Evolutionary conservation across 2,329 filamentous ascomycete species (phyloP), one percentile per base, ranked within the genome.

Genomic region (Chalara sp.): DNA sequence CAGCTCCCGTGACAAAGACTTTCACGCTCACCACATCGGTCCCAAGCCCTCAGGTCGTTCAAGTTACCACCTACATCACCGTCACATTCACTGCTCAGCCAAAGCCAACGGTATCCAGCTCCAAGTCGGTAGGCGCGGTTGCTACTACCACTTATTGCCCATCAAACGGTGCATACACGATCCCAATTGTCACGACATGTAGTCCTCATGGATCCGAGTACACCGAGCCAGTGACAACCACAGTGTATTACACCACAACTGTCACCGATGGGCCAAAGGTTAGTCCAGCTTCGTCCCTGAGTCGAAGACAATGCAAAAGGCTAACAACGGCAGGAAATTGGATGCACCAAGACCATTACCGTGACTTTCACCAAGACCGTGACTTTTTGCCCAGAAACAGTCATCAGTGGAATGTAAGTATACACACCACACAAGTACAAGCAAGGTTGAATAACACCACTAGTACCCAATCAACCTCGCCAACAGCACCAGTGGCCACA

Each of bases 401-500:
- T 48, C 12, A n/a, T 41, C 42, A 43, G 41, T 35, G 50, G 45
- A 41, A 46, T 31, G 50, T 49, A 45, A 43, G 50, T 52, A 48
- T 21, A 21, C 21, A 21, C 21, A 21, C 21, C 21, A 21, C 21
- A 30, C 21, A 41, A 7, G 32, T 2, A 41, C 21, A 37, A 5
- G 8, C 11, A 6, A 45, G 28, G 5, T 12, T 39, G 28, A 39
- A 47, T 21, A 21, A 21, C 46, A 13, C 46, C 12, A 45, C 42
- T 42, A 28, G 8, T 12, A 42, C 29, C 28, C n/a, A 21, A 35
- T 31, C 13, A 21, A 12, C 32, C 6, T 33, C 33, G 32, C 45
- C 31, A 8, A 11, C 32, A n/a, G 3, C n/a, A 31, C 45, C 32
- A 21, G 13, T 7, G 28, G 33, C 39, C 37, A 41, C 21, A 21